Evolutionary conservation across 2,329 filamentous ascomycete genomes (phyloP).

Genomic region (Fusarium sp.): DNA sequence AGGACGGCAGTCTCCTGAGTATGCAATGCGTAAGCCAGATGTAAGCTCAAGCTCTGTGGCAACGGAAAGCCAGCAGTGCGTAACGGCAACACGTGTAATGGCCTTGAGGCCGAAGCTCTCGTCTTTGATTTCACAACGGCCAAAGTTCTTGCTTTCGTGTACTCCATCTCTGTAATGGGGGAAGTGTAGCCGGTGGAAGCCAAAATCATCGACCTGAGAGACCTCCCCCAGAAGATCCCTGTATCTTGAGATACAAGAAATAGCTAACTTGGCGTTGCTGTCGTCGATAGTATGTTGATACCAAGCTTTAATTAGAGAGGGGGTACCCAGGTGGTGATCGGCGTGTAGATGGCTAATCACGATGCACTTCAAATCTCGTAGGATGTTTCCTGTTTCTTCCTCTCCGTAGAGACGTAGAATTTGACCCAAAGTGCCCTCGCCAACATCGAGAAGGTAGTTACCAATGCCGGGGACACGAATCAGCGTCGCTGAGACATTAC

Average conservation of each 20-base stretch:
- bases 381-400: conserved; percentile 73
- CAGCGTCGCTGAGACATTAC: conserved; percentile 92
- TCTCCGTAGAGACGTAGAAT: conserved; percentile 77
- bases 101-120: conserved; percentile 69
- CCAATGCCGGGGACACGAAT: conserved; percentile 85
- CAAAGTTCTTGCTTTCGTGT: conserved; percentile 45
- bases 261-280: conserved; percentile 62
- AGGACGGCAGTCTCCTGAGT: conserved; percentile 94
- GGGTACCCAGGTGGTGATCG: conserved; percentile 91
- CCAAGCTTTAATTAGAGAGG: conserved; percentile 86
- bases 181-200: conserved; percentile 65
- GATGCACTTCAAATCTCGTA: conserved; percentile 82
- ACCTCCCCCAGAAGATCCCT: conserved; percentile 83
- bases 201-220: conserved; percentile 79
- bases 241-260: conserved; percentile 79
- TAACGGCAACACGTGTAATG: conserved; percentile 75
- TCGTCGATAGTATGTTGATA: conserved; percentile 63
- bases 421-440: conserved; percentile 92
- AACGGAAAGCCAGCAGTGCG: conserved; percentile 83
- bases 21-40: conserved; percentile 85
- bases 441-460: conserved; percentile 91
- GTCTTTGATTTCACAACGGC: conserved; percentile 54
- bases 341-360: conserved; percentile 97
- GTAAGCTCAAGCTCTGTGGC: conserved; percentile 83
- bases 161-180: conserved; percentile 41